Evolutionary conservation across 75 land plant species (phyloP).

Genomic region (Cryptomeria japonica): DNA sequence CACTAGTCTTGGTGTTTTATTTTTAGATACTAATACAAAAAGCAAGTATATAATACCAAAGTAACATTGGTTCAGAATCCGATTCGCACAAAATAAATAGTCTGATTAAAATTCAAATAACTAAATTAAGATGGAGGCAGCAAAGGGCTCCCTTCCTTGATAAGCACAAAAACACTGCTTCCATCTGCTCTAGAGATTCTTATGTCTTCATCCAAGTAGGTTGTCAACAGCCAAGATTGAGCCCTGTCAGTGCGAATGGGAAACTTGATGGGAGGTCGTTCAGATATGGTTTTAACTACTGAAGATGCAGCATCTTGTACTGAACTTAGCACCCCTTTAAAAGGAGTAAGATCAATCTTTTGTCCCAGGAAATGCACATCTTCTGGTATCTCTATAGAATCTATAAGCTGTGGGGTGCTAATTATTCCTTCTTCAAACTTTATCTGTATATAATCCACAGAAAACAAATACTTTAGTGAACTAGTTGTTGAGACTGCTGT

Average conservation of each 20-base stretch:
- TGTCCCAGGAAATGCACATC: slow-evolving; percentile 78
- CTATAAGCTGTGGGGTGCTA: slow-evolving; percentile 89
- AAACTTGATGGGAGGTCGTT: slow-evolving; percentile 84
- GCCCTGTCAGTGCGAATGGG: slow-evolving; percentile 60
- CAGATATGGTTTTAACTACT: slow-evolving; percentile 75
- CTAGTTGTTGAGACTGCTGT: neutral
- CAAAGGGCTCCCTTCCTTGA: slow-evolving; percentile 80
- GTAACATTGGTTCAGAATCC: too few relatives aligned
- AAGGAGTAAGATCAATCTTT: slow-evolving; percentile 74
- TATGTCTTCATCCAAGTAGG: slow-evolving; percentile 83
- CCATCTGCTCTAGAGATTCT: slow-evolving; percentile 93
- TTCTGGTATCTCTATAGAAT: slow-evolving; percentile 78
- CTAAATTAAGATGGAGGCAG: slow-evolving; percentile 18
- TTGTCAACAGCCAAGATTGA: slow-evolving; percentile 90
- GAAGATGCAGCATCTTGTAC: slow-evolving; percentile 84
- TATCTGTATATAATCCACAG: slow-evolving; percentile 49
- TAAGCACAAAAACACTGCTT: slow-evolving; percentile 80
- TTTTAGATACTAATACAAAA: neutral
- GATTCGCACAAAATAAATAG: too few relatives aligned
- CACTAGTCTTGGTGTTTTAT: neutral
- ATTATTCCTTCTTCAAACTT: slow-evolving; percentile 82
- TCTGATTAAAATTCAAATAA: neutral
- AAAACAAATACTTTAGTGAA: neutral
- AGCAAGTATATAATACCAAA: neutral
- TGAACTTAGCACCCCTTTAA: slow-evolving; percentile 59